Conservation (phyloP, 805 yeast genomes). For the Saccharomycopsis babjevae region DNA sequence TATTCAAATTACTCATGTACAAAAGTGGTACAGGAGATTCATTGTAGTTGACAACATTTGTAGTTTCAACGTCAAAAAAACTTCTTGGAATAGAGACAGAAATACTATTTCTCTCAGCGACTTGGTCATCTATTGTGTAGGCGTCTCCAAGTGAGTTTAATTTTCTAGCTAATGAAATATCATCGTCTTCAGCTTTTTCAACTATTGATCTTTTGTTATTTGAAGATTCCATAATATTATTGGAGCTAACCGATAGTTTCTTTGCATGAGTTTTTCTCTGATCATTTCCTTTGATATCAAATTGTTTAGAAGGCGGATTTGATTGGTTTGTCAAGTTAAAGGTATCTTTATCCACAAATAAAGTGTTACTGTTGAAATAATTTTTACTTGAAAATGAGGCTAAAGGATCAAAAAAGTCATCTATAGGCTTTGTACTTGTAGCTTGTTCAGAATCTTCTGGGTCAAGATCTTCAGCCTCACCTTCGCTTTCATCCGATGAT, state of each 20-base stretch:
- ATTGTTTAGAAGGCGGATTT: not conserved
- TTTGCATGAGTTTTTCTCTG: not conserved
- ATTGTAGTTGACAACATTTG: not conserved
- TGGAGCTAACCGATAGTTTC: not conserved
- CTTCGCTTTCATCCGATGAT: not conserved
- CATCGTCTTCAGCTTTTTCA: not conserved
- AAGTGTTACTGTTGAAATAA: not conserved
- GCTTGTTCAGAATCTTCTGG: not conserved
- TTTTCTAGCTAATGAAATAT: not conserved
- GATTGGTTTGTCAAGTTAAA: not conserved
- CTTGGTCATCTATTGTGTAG: not conserved
- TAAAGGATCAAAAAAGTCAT: not conserved
- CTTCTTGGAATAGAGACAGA: not conserved
- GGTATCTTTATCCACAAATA: not conserved
- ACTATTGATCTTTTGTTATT: not conserved
- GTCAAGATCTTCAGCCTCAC: not conserved
- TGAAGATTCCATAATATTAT: not conserved
- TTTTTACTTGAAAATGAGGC: not conserved
- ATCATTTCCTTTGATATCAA: not conserved
- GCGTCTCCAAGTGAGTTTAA: not conserved
- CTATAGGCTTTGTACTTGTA: not conserved
- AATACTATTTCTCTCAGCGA: not conserved
- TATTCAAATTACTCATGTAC: conserved; percentile 4
- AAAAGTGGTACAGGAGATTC: conserved; percentile 10
- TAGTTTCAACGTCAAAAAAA: not conserved